These are phyloP conservation scores for Cardamine resedifolia DNA, from an alignment of 345 rosid species.

Conservation along the genomic window DNA sequence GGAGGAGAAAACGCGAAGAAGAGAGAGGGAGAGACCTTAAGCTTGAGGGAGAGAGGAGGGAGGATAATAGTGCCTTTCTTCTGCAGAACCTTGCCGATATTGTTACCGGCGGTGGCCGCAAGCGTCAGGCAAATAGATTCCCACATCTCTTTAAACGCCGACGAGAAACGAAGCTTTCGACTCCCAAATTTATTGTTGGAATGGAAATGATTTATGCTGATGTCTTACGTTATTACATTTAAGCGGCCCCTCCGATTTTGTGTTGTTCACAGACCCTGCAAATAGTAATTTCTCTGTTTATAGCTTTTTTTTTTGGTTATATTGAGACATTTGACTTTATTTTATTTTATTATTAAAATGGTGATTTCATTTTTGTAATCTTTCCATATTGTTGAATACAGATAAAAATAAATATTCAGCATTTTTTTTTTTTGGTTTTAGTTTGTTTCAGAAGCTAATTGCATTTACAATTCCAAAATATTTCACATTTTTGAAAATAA, in stretches of 20 bases:
- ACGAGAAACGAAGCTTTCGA: constrained; percentile 4
- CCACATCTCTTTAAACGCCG: constrained; percentile 59
- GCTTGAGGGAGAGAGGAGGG: constrained; percentile 96
- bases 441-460: no score
- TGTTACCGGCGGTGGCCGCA: constrained; percentile 96
- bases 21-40: constrained; percentile 67
- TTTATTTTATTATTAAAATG: no score
- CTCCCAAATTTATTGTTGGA: background rate
- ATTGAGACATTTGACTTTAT: no score
- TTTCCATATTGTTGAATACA: no score
- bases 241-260: background rate
- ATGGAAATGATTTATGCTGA: background rate
- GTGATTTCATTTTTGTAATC: no score
- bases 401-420: no score
- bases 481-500: no score
- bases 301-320: background rate
- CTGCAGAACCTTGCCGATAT: constrained; percentile 92
- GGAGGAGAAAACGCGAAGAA: no score
- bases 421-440: no score
- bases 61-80: constrained; percentile 95
- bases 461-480: no score
- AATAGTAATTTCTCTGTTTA: background rate
- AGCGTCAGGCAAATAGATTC: constrained; percentile 81
- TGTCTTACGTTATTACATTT: constrained; percentile 24
- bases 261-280: background rate